Evolutionary conservation across 2,329 filamentous ascomycete species (phyloP), one percentile per base, ranked within the genome.

Genomic region (Arthrobotrys megalospora): DNA sequence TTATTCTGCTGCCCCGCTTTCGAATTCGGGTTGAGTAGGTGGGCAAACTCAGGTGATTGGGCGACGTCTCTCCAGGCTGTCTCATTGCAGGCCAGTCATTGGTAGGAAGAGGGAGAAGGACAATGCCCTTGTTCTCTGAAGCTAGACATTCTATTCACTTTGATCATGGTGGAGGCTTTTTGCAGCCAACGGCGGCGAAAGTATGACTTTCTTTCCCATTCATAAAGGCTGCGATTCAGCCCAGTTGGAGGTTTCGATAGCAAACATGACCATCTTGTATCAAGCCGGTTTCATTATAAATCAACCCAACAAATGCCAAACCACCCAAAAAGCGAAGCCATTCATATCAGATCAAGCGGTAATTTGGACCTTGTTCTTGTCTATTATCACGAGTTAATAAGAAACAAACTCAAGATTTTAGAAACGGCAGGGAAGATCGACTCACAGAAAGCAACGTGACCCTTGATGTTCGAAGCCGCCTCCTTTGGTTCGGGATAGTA

Each of bases 381-480:
- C 73, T 77, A 48, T 62, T n/a, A 36, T 47, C 55, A 43, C 41
- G 47, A 11, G 21, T 19, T 24, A 53, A 34, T 53, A 28, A 48
- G 63, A 45, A 36, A 60, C 11, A 48, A 62, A 52, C 34, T 66
- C 50, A 11, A 43, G 45, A 52, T 36, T 6, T 5, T 19, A 24
- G 14, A 38, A 38, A 10, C 36, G 6, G 52, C n/a, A 8, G 52
- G 28, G 43, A 16, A n/a, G 19, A 32, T 50, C 24, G 34, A 79
- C 88, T 86, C 83, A 87, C 88, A 89, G 80, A 90, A 90, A 3
- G 89, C 88, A 45, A 90, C 87, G 80, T 88, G 85, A 50, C 86
- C 86, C 82, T 87, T 87, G 80, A 90, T 88, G 65, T 85, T 83
- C 34, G 86, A 86, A 52, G 86, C 86, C 24, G 86, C 85, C 67